Conservation (phyloP, 140 eudicot genomes). For the Anethum foeniculum region DNA sequence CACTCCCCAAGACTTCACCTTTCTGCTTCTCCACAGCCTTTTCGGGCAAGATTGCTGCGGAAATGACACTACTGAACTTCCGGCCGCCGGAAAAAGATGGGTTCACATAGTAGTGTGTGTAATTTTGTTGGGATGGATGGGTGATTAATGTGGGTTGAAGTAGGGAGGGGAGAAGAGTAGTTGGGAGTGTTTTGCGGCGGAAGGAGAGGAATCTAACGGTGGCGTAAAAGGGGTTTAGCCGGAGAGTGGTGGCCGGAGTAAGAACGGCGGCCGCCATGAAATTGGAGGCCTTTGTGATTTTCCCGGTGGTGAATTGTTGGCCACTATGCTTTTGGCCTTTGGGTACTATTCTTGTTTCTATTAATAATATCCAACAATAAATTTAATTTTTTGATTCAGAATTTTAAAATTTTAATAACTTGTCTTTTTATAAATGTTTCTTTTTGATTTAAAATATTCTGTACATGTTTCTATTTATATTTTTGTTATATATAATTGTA, state of each 20-base stretch:
- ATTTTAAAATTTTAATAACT: too few species aligned
- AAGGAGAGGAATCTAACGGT: conserved; percentile 43
- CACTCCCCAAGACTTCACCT: conserved; percentile 11
- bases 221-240: conserved; percentile 48
- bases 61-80: background rate
- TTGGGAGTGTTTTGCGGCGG: conserved; percentile 19
- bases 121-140: conserved; percentile 14
- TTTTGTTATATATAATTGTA: too few species aligned
- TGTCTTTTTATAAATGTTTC: too few species aligned
- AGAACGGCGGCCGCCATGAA: conserved; percentile 35
- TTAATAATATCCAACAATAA: too few species aligned
- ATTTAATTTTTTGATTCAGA: too few species aligned
- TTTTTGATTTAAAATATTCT: too few species aligned
- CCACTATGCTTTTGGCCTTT: background rate
- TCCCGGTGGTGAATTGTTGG: background rate
- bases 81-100: conserved; percentile 19
- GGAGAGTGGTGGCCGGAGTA: conserved; percentile 59
- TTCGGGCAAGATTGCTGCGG: conserved; percentile 43
- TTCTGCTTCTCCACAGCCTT: conserved; percentile 33
- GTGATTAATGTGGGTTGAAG: conserved; percentile 8
- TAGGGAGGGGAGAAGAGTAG: conserved; percentile 22
- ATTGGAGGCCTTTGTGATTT: background rate
- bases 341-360: too few species aligned
- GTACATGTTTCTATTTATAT: too few species aligned
- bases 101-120: conserved; percentile 14